Percentiles rank a stretch among this genome's conserved stretches.
Evolutionary conservation across 345 rosid genomes (phyloP).

Genomic region (Toxicodendron radicans): DNA sequence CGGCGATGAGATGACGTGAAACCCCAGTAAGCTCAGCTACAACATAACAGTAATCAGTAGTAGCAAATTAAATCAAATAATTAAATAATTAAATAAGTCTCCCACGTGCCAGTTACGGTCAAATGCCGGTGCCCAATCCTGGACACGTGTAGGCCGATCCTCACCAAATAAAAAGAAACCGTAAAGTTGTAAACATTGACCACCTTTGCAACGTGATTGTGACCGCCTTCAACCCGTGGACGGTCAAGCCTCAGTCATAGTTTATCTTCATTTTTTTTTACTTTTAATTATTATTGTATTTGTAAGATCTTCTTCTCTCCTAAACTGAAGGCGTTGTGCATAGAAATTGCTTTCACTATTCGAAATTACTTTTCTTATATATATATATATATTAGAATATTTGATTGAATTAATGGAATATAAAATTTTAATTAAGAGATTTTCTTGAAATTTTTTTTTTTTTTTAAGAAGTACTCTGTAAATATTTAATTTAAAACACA

Average conservation of each 20-base stretch:
- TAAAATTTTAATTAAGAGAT: no score
- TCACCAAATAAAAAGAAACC: slow-evolving; percentile 19
- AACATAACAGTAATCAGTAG: neutral
- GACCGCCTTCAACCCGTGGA: neutral
- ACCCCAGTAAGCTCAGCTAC: slow-evolving; percentile 17
- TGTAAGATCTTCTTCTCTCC: no score
- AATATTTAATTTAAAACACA: no score
- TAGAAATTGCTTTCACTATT: no score
- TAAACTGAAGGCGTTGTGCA: no score
- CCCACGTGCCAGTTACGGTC: slow-evolving; percentile 34
- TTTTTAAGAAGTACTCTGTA: no score
- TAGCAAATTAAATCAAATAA: neutral
- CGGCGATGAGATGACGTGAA: slow-evolving; percentile 17
- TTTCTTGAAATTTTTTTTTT: no score
- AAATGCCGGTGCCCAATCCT: slow-evolving; percentile 40
- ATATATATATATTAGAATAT: no score
- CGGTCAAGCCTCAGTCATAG: slow-evolving; percentile 1
- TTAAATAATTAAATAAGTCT: neutral
- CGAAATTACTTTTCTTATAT: no score
- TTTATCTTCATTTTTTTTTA: no score
- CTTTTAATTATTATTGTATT: neutral
- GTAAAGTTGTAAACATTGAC: slow-evolving; percentile 33
- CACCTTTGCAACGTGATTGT: neutral
- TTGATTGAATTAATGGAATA: no score
- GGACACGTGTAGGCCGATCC: slow-evolving; percentile 23